Percentiles rank a stretch among this genome's conserved stretches.
phyloP scores from a whole-genome alignment of 805 yeast species.

The Barnettozyma botsteinii region DNA sequence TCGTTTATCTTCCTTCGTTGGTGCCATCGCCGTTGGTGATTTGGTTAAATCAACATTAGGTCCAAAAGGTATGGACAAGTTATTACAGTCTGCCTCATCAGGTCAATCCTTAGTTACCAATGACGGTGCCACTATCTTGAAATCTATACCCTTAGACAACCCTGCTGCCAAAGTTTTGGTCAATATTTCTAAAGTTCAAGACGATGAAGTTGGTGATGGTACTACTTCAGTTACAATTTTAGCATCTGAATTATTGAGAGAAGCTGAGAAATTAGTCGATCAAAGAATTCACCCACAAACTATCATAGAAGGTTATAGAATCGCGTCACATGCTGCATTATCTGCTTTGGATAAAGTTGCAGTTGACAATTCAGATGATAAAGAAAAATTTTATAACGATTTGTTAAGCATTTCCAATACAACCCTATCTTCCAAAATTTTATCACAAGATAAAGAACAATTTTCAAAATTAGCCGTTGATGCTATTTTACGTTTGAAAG shows the following conservation, averaged over 20 bases:
- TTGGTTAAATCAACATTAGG: conserved; percentile 91
- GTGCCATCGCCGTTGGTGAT: conserved; percentile 99
- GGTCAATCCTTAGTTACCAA: conserved; percentile 81
- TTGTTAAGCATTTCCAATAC: conserved; percentile 85
- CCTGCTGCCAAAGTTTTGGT: conserved; percentile 97
- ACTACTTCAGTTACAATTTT: conserved; percentile 93
- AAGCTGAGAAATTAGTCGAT: conserved; percentile 89
- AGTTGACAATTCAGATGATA: conserved; percentile 67
- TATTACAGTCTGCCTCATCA: conserved; percentile 80
- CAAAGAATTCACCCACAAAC: conserved; percentile 97
- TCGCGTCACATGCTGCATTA: conserved; percentile 82
- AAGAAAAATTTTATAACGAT: conserved; percentile 68
- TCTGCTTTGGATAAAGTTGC: conserved; percentile 73
- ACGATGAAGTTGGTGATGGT: conserved; percentile 96
- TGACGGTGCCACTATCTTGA: conserved; percentile 96
- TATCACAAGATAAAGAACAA: conserved; percentile 89
- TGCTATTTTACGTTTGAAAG: conserved; percentile 85
- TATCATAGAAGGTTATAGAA: conserved; percentile 90
- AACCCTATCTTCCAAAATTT: conserved; percentile 85
- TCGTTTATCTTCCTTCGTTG: conserved; percentile 93
- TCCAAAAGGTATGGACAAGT: conserved; percentile 98
- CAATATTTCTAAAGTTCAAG: conserved; percentile 63
- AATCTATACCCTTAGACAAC: conserved; percentile 89
- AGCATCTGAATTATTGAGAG: conserved; percentile 85
- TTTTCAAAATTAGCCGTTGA: conserved; percentile 90